A percentile compares a stretch with the other conserved stretches of the same genome.
Evolutionary conservation across 495 filamentous ascomycete species (phyloP).

Genomic region (Penicillium simplicissimum): DNA sequence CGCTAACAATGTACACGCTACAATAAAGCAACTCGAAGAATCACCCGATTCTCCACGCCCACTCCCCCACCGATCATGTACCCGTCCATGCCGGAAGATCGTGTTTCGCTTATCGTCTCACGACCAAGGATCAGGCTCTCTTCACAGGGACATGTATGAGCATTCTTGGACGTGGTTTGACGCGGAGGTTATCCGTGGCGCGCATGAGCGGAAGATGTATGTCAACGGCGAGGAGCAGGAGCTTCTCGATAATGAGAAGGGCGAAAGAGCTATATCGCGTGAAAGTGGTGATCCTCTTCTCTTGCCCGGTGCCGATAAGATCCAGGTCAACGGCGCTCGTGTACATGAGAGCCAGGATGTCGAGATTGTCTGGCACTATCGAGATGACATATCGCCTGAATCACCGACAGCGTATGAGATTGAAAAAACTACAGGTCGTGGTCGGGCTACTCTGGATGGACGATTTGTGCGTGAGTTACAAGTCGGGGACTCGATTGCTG

Average conservation of each 20-base stretch:
- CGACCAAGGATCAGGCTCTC: constrained; percentile 60
- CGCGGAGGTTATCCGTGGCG: constrained; percentile 44
- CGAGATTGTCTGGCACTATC: constrained; percentile 58
- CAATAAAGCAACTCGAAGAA: constrained; percentile 21
- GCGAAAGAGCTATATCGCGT: constrained; percentile 23
- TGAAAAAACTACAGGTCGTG: constrained; percentile 47
- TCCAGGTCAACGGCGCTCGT: constrained; percentile 57
- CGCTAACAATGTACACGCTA: not conserved
- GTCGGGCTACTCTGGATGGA: constrained; percentile 55
- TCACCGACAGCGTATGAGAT: constrained; percentile 44
- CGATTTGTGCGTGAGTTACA: constrained; percentile 56
- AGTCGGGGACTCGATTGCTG: constrained; percentile 63
- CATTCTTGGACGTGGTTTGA: constrained; percentile 74
- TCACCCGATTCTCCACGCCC: constrained; percentile 18
- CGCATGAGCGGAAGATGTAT: constrained; percentile 29
- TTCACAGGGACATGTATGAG: constrained; percentile 49
- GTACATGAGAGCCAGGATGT: constrained; percentile 36
- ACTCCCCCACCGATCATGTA: constrained; percentile 39
- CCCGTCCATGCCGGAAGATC: constrained; percentile 52
- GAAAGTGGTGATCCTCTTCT: constrained; percentile 40
- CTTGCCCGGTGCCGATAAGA: constrained; percentile 37
- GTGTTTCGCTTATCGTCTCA: constrained; percentile 63
- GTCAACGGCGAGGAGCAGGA: constrained; percentile 19
- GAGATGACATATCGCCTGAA: constrained; percentile 48
- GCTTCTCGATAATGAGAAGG: constrained; percentile 18